phyloP scores from a whole-genome alignment of 2,329 filamentous ascomycete genomes.

The Zasmidium angulare region DNA sequence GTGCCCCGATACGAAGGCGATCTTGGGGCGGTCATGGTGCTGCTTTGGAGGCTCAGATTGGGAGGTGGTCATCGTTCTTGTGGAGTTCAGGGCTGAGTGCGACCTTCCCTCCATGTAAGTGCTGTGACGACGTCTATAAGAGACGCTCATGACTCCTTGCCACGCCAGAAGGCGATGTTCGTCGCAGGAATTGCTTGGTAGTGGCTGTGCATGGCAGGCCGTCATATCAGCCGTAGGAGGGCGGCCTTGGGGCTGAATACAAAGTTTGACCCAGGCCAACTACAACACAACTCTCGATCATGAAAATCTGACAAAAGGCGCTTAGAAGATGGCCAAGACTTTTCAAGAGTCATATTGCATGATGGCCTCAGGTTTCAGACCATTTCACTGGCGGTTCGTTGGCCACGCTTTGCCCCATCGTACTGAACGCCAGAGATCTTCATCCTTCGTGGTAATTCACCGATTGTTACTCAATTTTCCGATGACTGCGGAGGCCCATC shows the following conservation, averaged over 20 bases:
- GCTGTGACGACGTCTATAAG: too few relatives aligned
- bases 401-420: background rate
- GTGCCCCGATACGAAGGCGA: constrained; percentile 18
- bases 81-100: too few relatives aligned
- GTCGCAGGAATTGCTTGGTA: background rate
- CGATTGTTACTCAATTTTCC: background rate
- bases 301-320: too few relatives aligned
- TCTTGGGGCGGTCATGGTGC: background rate
- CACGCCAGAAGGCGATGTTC: background rate
- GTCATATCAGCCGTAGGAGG: background rate
- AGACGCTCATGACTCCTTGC: background rate
- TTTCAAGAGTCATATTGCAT: too few relatives aligned
- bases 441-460: background rate
- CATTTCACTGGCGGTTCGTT: too few relatives aligned
- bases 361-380: too few relatives aligned
- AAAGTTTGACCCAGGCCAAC: too few relatives aligned
- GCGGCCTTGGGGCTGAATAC: too few relatives aligned
- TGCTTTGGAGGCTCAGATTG: background rate
- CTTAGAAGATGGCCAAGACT: too few relatives aligned
- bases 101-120: too few relatives aligned
- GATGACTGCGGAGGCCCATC: constrained; percentile 30
- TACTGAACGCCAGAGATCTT: background rate
- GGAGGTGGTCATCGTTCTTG: background rate
- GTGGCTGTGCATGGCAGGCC: background rate
- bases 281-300: too few relatives aligned